Evolutionary conservation across 768 basidiomycete genomes (phyloP).

Genomic region (Leccinum olivaceopallidum): DNA sequence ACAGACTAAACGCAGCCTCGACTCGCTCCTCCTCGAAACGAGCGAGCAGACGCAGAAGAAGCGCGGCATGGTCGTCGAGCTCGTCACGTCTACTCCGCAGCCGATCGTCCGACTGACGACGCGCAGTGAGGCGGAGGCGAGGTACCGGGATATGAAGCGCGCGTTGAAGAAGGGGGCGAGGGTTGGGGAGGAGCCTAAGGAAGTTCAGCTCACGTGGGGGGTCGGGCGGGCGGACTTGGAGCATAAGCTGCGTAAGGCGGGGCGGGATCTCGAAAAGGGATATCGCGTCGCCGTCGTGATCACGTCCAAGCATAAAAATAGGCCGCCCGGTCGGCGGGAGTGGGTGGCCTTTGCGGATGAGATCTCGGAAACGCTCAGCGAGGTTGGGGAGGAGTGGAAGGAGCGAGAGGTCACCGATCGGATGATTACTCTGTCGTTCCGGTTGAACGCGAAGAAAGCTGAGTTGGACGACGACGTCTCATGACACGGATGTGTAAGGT

Average conservation of each 20-base stretch:
- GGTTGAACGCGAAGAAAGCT: constrained; percentile 26
- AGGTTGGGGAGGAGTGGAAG: constrained; percentile 56
- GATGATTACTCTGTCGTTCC: constrained; percentile 45
- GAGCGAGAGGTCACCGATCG: constrained; percentile 39
- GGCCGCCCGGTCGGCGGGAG: constrained; percentile 36
- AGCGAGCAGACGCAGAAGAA: constrained; percentile 32
- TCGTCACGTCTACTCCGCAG: constrained; percentile 47
- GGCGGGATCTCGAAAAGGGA: constrained; percentile 60
- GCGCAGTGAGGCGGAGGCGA: constrained; percentile 42
- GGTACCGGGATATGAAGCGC: constrained; percentile 38
- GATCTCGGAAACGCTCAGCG: constrained; percentile 43
- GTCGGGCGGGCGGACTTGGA: constrained; percentile 57
- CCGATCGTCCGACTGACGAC: constrained; percentile 64
- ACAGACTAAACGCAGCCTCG: constrained; percentile 34
- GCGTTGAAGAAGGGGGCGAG: constrained; percentile 34
- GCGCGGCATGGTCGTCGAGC: constrained; percentile 47
- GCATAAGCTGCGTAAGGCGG: constrained; percentile 64
- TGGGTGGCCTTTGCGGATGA: constrained; percentile 48
- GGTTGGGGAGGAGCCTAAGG: constrained; percentile 47
- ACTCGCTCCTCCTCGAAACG: constrained; percentile 49
- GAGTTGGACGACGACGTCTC: neutral
- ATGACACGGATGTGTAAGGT: neutral
- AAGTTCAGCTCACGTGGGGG: constrained; percentile 73
- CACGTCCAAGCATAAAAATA: constrained; percentile 46
- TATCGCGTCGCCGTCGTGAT: constrained; percentile 57